Percentiles rank a stretch among this genome's conserved stretches.
phyloP scores from a whole-genome alignment of 2,329 filamentous ascomycete species.

The Sphaerostilbella broomeana region DNA sequence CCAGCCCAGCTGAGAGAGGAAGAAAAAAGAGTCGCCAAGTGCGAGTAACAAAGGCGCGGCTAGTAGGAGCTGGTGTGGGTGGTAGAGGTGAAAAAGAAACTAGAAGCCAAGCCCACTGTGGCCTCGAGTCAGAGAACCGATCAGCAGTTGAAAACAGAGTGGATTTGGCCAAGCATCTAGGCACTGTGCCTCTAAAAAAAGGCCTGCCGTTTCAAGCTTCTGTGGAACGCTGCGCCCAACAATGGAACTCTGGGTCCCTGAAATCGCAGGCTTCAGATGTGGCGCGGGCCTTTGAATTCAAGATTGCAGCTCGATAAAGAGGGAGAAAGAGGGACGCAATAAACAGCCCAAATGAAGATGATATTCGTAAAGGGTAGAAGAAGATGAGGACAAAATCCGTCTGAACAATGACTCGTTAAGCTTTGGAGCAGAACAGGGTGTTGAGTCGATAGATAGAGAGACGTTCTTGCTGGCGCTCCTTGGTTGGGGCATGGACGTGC shows the following conservation, averaged over 20 bases:
- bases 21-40: conserved; percentile 2
- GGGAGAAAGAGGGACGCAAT: too few species aligned
- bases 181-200: conserved; percentile 4
- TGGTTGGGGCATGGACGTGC: too few species aligned
- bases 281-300: conserved; percentile 3
- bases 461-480: too few species aligned
- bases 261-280: too few species aligned
- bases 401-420: too few species aligned
- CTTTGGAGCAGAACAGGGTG: too few species aligned
- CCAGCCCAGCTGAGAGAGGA: conserved; percentile 12
- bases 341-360: too few species aligned
- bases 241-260: conserved; percentile 11
- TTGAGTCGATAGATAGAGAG: too few species aligned
- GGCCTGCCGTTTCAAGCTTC: conserved; percentile 10
- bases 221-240: conserved; percentile 7
- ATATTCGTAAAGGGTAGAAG: too few species aligned
- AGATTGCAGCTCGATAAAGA: conserved; percentile 1
- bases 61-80: background rate
- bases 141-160: background rate
- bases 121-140: background rate
- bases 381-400: too few species aligned
- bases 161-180: background rate
- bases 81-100: conserved; percentile 7
- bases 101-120: background rate
- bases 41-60: background rate